phyloP scores from a whole-genome alignment of 345 rosid species.

The Brassica carinata region DNA sequence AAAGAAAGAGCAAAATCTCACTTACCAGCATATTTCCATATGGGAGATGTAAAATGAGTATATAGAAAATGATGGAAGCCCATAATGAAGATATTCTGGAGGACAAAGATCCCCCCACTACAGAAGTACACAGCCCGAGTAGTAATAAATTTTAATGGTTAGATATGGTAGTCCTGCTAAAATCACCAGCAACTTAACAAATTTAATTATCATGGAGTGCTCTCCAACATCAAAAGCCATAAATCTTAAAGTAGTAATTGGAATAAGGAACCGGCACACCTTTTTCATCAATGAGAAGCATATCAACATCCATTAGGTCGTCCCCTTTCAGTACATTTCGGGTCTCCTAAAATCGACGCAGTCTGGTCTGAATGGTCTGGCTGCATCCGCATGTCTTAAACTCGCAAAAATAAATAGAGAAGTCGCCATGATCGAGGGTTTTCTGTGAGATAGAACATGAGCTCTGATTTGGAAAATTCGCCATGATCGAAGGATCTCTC shows the following conservation, averaged over 20 bases:
- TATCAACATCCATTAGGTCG: too few species aligned
- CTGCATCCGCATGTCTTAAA: too few species aligned
- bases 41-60: slow-evolving; percentile 98
- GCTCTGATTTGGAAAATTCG: neutral
- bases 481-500: neutral
- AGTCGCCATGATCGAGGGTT: neutral
- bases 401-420: too few species aligned
- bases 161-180: neutral
- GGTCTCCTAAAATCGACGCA: too few species aligned
- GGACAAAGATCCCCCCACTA: slow-evolving; percentile 88
- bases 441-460: neutral
- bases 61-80: slow-evolving; percentile 89
- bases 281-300: neutral
- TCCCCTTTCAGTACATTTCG: too few species aligned
- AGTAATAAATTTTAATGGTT: slow-evolving; percentile 30
- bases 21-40: slow-evolving; percentile 93
- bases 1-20: slow-evolving; percentile 1
- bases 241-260: too few species aligned
- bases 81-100: slow-evolving; percentile 92
- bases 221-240: too few species aligned
- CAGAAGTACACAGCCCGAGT: slow-evolving; percentile 94
- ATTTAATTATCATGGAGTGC: too few species aligned
- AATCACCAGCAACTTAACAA: too few species aligned
- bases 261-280: neutral
- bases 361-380: too few species aligned